Evolutionary conservation across 148 eudicot species (phyloP), one percentile per base, ranked within the genome.

Genomic region (Spergularia marina): DNA sequence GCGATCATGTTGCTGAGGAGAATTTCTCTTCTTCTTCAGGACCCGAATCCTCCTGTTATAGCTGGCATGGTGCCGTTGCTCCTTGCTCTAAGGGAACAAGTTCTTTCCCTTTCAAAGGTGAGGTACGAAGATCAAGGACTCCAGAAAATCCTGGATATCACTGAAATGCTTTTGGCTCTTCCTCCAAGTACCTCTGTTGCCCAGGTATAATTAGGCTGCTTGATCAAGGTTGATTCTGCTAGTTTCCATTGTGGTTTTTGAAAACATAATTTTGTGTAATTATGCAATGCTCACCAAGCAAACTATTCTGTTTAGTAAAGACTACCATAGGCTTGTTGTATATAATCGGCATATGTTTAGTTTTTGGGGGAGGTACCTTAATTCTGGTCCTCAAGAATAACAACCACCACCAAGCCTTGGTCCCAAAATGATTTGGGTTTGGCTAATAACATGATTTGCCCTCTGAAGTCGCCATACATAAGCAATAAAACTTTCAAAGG

Each of bases 111-210:
- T 73, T 73, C 86, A 51, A 81, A 78, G 65, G 91, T 91, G 78
- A 82, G 91, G 88, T 88, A 88, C 78, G 94, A 88, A 65, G 87
- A 91, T 83, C 87, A 85, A 68, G 94, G 91, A 65, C 89, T 96
- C 78, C 91, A 86, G 83, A 92, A 87, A 82, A 85, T 91, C 21
- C 60, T 88, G 71, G 92, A 89, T 74, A 86, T 91, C 73, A 83
- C 76, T 78, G 90, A 92, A 68, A 91, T 92, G 94, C 86, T 89
- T 44, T 86, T 92, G 78, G 84, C 93, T 75, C 87, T 96, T 68
- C 98, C 99, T 70, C 56, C 87, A 52, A 86, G 81, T 75, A 91
- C 94, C 74, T 87, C 99, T 74, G 86, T 92, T 68, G 93, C 93
- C 74, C 94, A 96, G 97, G 98, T 93, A 82, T 16, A 68, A 3